A percentile compares a stretch with the other conserved stretches of the same genome.
phyloP scores from a whole-genome alignment of 2,329 filamentous ascomycete genomes.

The Tolypocladium amazonense region DNA sequence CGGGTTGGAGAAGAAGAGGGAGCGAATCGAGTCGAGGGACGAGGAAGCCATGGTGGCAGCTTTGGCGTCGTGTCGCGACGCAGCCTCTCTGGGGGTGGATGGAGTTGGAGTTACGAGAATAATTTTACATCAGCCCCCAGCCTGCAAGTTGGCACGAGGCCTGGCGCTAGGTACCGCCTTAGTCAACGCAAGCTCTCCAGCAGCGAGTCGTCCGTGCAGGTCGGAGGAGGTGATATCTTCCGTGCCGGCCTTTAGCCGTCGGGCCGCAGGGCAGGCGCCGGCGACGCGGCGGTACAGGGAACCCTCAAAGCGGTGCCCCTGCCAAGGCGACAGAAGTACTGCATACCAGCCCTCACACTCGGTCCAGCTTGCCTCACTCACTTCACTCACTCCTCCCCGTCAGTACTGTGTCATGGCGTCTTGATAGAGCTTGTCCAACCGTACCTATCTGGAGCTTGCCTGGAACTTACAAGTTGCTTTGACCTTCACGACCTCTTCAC shows the following conservation, averaged over 20 bases:
- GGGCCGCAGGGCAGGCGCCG: neutral
- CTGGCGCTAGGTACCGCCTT: neutral
- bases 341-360: neutral
- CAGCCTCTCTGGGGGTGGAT: slow-evolving; percentile 12
- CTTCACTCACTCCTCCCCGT: neutral
- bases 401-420: neutral
- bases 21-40: slow-evolving; percentile 40
- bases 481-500: neutral
- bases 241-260: neutral
- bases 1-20: slow-evolving; percentile 65
- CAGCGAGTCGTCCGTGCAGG: too few species aligned
- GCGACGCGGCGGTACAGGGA: neutral
- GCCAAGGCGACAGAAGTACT: neutral
- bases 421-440: neutral
- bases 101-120: slow-evolving; percentile 21
- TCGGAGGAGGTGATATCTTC: neutral
- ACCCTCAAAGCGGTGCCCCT: neutral
- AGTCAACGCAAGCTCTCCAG: neutral
- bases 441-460: neutral
- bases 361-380: too few species aligned
- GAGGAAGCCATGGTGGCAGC: slow-evolving; percentile 38
- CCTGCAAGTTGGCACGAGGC: neutral
- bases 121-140: slow-evolving; percentile 23
- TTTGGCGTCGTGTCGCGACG: slow-evolving; percentile 10
- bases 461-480: neutral